Evolutionary conservation across 2,329 filamentous ascomycete species (phyloP).

Genomic region (Hymenoscyphus albidus): DNA sequence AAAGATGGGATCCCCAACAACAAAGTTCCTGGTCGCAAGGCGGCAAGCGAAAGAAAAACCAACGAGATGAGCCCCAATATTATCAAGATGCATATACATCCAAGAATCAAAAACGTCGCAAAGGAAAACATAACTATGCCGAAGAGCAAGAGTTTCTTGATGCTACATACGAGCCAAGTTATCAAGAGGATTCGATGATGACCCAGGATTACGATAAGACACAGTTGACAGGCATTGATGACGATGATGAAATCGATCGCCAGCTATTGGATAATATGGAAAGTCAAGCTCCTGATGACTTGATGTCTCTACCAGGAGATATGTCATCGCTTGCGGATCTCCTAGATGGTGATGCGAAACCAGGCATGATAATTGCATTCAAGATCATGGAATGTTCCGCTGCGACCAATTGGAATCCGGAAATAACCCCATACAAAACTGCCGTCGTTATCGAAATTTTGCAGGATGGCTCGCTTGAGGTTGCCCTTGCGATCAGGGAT

Average conservation of each 20-base stretch:
- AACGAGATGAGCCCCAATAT: conserved; percentile 39
- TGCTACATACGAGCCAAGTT: conserved; percentile 29
- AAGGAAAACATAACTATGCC: conserved; percentile 40
- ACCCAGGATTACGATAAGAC: conserved; percentile 25
- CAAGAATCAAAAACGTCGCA: conserved; percentile 50
- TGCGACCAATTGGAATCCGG: conserved; percentile 63
- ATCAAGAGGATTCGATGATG: conserved; percentile 33
- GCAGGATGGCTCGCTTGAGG: conserved; percentile 50
- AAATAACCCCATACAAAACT: conserved; percentile 58
- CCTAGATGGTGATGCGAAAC: conserved; percentile 43
- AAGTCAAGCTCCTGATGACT: conserved; percentile 54
- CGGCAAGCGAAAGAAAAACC: conserved; percentile 47
- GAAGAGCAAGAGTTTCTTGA: conserved; percentile 41
- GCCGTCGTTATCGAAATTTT: conserved; percentile 58
- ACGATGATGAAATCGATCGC: conserved; percentile 35
- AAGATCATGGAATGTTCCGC: conserved; percentile 59
- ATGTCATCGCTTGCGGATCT: conserved; percentile 50
- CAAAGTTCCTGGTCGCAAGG: conserved; percentile 40
- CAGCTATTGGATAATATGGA: conserved; percentile 29
- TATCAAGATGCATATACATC: conserved; percentile 36
- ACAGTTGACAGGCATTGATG: conserved; percentile 28
- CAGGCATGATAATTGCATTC: conserved; percentile 66
- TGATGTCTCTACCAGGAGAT: conserved; percentile 60
- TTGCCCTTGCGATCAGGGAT: conserved; percentile 69
- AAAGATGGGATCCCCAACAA: conserved; percentile 82